These are phyloP conservation scores for Jamesozyma lodderae DNA, from an alignment of 805 yeast species.

Conservation along the genomic window DNA sequence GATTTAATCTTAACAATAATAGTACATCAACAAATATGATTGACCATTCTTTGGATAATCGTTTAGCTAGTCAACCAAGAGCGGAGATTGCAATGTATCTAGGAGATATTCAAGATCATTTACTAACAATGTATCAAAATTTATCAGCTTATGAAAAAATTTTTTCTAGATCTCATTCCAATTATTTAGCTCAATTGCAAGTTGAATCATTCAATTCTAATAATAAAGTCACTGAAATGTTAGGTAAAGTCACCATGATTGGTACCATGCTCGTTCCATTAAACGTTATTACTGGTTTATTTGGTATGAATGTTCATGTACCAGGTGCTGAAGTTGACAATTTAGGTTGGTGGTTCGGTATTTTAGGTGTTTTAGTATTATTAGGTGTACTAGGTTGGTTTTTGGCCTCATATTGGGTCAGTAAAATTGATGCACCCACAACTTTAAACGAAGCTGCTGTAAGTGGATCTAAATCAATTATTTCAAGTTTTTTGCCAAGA, in stretches of 20 bases:
- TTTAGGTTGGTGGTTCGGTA: conserved; percentile 62
- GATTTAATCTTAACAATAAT: conserved; percentile 3
- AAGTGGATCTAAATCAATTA: conserved; percentile 29
- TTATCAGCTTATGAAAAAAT: conserved; percentile 86
- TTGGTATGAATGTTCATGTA: conserved; percentile 89
- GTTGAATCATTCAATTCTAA: conserved; percentile 85
- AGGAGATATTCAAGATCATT: conserved; percentile 96
- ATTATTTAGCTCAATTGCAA: conserved; percentile 87
- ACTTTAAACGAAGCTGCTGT: conserved; percentile 29
- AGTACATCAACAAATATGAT: not conserved
- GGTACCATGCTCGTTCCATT: conserved; percentile 89
- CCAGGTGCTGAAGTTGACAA: conserved; percentile 51
- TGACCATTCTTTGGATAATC: not conserved
- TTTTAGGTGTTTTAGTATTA: conserved; percentile 43
- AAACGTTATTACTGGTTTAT: conserved; percentile 81
- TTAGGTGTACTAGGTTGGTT: conserved; percentile 34
- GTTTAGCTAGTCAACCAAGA: conserved; percentile 41
- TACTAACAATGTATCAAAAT: conserved; percentile 91
- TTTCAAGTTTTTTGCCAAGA: conserved; percentile 21
- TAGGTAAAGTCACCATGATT: conserved; percentile 79
- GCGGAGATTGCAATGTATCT: conserved; percentile 86
- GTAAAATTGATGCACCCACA: conserved; percentile 22
- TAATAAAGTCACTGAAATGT: conserved; percentile 74
- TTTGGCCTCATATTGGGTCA: conserved; percentile 37
- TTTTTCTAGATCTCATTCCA: conserved; percentile 82